These are phyloP conservation scores for Alternaria burnsii DNA, from an alignment of 2,329 filamentous ascomycete genomes.

Conservation along the genomic window DNA sequence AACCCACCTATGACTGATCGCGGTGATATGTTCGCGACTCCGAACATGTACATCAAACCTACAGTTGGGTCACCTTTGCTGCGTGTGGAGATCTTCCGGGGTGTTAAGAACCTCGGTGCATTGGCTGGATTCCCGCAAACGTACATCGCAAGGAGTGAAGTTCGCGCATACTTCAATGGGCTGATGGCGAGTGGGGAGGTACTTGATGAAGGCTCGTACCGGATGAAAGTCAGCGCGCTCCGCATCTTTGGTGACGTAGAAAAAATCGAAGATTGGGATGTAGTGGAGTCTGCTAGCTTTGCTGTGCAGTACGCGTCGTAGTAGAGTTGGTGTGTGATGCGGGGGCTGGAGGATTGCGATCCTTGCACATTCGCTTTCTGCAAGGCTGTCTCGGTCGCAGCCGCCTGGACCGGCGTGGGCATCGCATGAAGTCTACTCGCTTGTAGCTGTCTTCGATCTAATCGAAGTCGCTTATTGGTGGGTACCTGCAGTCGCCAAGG, in stretches of 20 bases:
- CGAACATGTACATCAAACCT: slow-evolving; percentile 3
- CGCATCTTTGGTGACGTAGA: slow-evolving; percentile 12
- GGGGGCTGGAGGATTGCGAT: not conserved
- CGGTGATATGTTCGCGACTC: slow-evolving; percentile 6
- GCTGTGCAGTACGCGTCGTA: not conserved
- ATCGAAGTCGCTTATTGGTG: not conserved
- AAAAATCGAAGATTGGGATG: slow-evolving; percentile 2
- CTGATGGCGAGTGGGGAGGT: slow-evolving; percentile 23
- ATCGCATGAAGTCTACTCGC: not conserved
- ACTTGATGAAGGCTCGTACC: slow-evolving; percentile 25
- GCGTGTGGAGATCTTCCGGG: slow-evolving; percentile 18
- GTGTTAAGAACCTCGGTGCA: slow-evolving; percentile 3
- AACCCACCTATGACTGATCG: slow-evolving; percentile 12
- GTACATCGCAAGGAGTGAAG: slow-evolving; percentile 10
- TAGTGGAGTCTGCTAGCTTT: not conserved
- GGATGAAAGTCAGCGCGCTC: slow-evolving; percentile 21
- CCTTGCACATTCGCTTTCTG: not conserved
- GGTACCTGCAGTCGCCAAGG: not conserved
- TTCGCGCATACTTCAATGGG: slow-evolving; percentile 22
- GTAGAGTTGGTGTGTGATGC: not conserved
- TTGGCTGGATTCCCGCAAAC: slow-evolving; percentile 17
- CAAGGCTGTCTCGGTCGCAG: not conserved
- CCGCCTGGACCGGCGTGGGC: not conserved
- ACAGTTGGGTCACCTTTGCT: slow-evolving; percentile 6
- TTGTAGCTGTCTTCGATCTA: too few species aligned